phyloP scores from a whole-genome alignment of 2,329 filamentous ascomycete genomes.

The Plenodomus tracheiphilus region DNA sequence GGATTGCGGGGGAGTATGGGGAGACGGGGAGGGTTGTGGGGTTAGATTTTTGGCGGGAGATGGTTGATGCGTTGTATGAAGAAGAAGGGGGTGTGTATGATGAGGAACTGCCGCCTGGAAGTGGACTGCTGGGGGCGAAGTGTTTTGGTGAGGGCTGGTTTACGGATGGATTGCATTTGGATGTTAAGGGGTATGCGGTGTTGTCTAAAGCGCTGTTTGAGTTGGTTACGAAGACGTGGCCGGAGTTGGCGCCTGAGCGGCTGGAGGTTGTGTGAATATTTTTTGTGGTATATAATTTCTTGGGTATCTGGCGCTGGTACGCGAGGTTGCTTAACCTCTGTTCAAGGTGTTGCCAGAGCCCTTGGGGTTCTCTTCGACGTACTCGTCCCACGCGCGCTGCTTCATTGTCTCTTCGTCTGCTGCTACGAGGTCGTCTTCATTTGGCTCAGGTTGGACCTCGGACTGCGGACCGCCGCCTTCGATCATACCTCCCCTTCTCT shows the following conservation, averaged over 20 bases:
- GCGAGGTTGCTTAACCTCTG: conserved; percentile 57
- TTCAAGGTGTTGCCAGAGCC: conserved; percentile 84
- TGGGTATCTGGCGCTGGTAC: not conserved
- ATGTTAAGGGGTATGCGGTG: conserved; percentile 34
- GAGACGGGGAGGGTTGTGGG: conserved; percentile 38
- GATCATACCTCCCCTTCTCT: conserved; percentile 80
- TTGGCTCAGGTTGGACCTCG: conserved; percentile 68
- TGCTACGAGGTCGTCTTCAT: conserved; percentile 89
- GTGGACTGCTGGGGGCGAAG: conserved; percentile 35
- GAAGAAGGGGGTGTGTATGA: conserved; percentile 34
- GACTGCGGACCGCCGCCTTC: conserved; percentile 84
- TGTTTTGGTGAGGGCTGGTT: conserved; percentile 43
- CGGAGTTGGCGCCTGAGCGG: conserved; percentile 31
- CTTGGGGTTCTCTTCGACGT: conserved; percentile 83
- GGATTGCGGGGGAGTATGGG: conserved; percentile 41
- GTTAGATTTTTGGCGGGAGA: conserved; percentile 39
- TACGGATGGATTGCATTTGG: conserved; percentile 45
- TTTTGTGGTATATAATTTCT: not conserved
- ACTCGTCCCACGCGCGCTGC: conserved; percentile 94
- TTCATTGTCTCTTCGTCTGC: conserved; percentile 91
- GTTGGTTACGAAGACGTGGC: conserved; percentile 32
- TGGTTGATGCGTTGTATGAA: conserved; percentile 26
- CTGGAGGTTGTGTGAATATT: conserved; percentile 1
- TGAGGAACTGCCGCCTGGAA: conserved; percentile 40
- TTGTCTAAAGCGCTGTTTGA: conserved; percentile 27